Percentiles rank a stretch among this genome's conserved stretches.
These are phyloP conservation scores for Phytophthora brassicae DNA, from an alignment of 352 stramenopile species.

Conservation along the genomic window DNA sequence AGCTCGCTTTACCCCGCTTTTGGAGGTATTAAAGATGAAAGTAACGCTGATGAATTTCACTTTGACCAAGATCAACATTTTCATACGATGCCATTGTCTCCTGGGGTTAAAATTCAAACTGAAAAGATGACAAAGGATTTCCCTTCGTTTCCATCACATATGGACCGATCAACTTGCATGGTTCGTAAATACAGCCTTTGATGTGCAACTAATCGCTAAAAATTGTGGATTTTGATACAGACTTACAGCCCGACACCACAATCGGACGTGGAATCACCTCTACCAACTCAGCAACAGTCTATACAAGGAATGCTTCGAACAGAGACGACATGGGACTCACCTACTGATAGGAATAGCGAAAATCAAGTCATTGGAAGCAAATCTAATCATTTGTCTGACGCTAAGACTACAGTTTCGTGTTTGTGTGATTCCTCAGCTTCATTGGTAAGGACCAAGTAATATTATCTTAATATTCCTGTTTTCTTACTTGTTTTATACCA, in stretches of 20 bases:
- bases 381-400: constrained; percentile 2
- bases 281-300: background rate
- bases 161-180: constrained; percentile 35
- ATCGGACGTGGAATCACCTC: background rate
- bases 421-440: constrained; percentile 23
- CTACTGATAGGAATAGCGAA: background rate
- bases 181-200: constrained; percentile 16
- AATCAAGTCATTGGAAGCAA: constrained; percentile 5
- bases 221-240: constrained; percentile 11
- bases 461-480: no score
- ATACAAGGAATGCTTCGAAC: constrained; percentile 19
- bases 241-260: constrained; percentile 6
- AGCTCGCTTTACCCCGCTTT: background rate
- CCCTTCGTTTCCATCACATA: constrained; percentile 26
- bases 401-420: constrained; percentile 13
- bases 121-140: constrained; percentile 29
- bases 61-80: constrained; percentile 31
- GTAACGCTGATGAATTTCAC: background rate
- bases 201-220: background rate
- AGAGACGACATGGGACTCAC: constrained; percentile 19
- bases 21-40: background rate
- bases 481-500: constrained; percentile 7
- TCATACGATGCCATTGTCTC: constrained; percentile 31
- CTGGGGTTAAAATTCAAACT: constrained; percentile 34
- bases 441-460: constrained; percentile 32